Base-by-base conservation (phyloP, 148 eudicot species). In the Rhododendron ferrugineum region DNA sequence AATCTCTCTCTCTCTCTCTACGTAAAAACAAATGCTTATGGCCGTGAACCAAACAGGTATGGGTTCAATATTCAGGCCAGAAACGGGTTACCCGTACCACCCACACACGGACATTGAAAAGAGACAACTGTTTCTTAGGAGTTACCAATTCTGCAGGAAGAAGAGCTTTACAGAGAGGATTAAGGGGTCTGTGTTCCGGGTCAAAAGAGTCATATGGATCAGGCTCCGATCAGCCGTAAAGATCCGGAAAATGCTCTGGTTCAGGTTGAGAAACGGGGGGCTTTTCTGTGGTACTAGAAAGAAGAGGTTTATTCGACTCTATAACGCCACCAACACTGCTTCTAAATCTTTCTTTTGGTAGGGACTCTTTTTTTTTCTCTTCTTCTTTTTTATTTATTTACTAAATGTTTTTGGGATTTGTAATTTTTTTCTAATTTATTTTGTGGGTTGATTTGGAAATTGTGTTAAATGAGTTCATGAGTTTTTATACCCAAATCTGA, bases 141-240 rank as follows among this genome's bases (percentile, higher is more conserved):
- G 99, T 90, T 96, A 96, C 88, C 97, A 92, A 68, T 96, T 96
- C 87, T 90, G 93, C 79, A 89, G 97, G 34, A 94, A 94, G 83
- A 88, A 91, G 87, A 94, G 90, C 79, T 49, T 93, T n/a, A 78
- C 85, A 2, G 91, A 90, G 72, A 94, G 86, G 78, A 73, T 93
- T 9, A 92, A 86, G 79, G 37, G 80, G 40, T 90, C 93, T 37
- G 85, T 94, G 46, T 89, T 90, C 83, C 91, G 92, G 79, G 92
- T 91, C 49, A 91, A 89, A 42, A 88, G 88, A 84, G 90, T 92
- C 22, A 52, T 91, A 8, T 88, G 87, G 90, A 88, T 85, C 52
- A 88, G 93, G 86, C 72, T 93, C 80, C 84, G 90, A 32, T 88
- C 99, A 18, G 90, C 84, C 3, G 87, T 84, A 47, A 91, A 85